Conservation (phyloP, 129 eudicot species). For the Apium graveolens region DNA sequence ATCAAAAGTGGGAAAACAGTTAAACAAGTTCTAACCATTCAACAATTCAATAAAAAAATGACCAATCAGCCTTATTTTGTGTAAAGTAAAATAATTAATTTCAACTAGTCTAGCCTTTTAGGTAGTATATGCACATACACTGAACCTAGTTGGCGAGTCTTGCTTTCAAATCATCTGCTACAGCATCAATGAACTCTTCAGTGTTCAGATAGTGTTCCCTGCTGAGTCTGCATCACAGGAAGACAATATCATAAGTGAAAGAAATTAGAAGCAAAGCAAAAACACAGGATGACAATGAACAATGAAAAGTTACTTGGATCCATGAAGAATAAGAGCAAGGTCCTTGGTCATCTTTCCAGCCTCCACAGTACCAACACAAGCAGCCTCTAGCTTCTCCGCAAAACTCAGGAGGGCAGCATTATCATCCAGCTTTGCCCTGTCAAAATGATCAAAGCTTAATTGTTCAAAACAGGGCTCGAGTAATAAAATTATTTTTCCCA, state of each 20-base stretch:
- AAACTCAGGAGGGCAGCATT: conserved; percentile 58
- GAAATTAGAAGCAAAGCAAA: neutral
- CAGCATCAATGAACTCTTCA: conserved; percentile 60
- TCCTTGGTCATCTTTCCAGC: conserved; percentile 95
- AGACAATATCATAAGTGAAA: neutral
- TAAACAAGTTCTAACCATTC: no score
- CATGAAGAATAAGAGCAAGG: conserved; percentile 88
- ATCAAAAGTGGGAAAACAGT: neutral
- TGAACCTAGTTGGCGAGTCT: conserved; percentile 39
- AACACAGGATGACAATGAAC: neutral
- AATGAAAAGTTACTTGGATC: conserved; percentile 45
- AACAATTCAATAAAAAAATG: no score
- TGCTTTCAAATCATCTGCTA: conserved; percentile 74
- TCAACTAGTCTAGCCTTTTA: neutral
- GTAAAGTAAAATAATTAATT: no score
- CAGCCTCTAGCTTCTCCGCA: conserved; percentile 74
- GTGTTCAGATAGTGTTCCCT: conserved; percentile 51
- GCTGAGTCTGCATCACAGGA: conserved; percentile 17
- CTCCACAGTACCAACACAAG: conserved; percentile 74
- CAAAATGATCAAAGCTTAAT: conserved; percentile 2
- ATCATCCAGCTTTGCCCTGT: conserved; percentile 80
- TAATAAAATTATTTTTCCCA: neutral
- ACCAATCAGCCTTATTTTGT: no score
- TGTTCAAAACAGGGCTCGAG: neutral
- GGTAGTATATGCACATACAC: neutral